A percentile compares a stretch with the other conserved stretches of the same genome.
Conservation (phyloP, 2,329 filamentous ascomycete species). For the Fusarium camptoceras region DNA sequence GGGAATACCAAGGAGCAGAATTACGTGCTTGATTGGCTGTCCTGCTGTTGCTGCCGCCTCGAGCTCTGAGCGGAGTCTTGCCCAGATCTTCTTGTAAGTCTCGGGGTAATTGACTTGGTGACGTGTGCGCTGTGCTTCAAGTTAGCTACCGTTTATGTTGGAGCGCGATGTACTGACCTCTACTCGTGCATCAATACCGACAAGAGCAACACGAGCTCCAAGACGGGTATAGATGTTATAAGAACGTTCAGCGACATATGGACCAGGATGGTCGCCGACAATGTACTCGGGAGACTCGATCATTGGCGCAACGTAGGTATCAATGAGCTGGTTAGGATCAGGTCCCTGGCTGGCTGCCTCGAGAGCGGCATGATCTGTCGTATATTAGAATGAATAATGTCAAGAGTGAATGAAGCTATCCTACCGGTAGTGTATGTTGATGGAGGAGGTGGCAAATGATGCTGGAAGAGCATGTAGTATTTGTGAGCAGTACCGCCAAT, state of each 20-base stretch:
- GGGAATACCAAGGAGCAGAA: conserved; percentile 87
- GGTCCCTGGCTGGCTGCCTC: conserved; percentile 60
- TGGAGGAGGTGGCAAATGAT: conserved; percentile 85
- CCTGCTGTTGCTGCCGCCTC: conserved; percentile 72
- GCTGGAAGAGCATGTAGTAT: conserved; percentile 98
- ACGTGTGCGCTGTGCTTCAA: conserved; percentile 74
- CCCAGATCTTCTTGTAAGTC: conserved; percentile 87
- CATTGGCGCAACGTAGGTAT: conserved; percentile 75
- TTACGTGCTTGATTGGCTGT: conserved; percentile 86
- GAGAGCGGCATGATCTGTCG: conserved; percentile 41
- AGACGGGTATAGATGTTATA: conserved; percentile 88
- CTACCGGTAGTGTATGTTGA: conserved; percentile 77
- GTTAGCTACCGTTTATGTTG: conserved; percentile 55
- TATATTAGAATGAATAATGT: conserved; percentile 19
- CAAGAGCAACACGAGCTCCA: conserved; percentile 83
- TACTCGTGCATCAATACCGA: conserved; percentile 92
- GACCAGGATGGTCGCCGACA: conserved; percentile 79
- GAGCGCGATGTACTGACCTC: conserved; percentile 65
- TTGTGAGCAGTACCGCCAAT: conserved; percentile 95
- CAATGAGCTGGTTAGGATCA: conserved; percentile 78
- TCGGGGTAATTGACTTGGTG: conserved; percentile 96
- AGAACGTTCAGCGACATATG: conserved; percentile 90
- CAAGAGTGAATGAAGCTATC: not conserved
- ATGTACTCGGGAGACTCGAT: conserved; percentile 79
- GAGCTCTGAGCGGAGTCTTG: conserved; percentile 80